These are phyloP conservation scores for Nematocida parisii DNA, from an alignment of 371 early-diverging fungal species.

Conservation along the genomic window DNA sequence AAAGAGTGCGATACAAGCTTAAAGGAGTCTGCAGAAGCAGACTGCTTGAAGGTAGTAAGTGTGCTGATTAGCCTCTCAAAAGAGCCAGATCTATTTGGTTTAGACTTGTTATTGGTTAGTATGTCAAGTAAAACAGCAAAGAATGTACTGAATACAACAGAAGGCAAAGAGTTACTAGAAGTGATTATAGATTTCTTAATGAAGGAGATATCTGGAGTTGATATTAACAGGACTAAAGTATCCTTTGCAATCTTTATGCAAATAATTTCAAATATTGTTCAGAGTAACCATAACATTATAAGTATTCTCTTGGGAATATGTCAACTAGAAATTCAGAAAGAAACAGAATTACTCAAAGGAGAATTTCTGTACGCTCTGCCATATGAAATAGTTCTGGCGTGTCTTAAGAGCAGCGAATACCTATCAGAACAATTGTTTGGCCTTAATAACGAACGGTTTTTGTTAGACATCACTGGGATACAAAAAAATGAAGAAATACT, in stretches of 20 bases:
- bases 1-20: neutral
- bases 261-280: slow-evolving; percentile 9
- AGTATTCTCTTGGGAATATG: slow-evolving; percentile 12
- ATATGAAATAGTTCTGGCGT: neutral
- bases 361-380: slow-evolving; percentile 40
- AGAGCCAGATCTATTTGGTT: slow-evolving; percentile 4
- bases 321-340: neutral
- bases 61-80: slow-evolving; percentile 8
- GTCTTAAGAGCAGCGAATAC: neutral
- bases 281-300: neutral
- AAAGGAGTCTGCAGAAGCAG: slow-evolving; percentile 4
- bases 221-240: neutral
- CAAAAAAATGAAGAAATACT: neutral
- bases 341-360: neutral
- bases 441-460: neutral
- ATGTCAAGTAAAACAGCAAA: slow-evolving; percentile 2
- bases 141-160: neutral
- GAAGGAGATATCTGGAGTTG: neutral
- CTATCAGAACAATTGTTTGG: slow-evolving; percentile 1
- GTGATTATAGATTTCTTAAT: slow-evolving; percentile 27
- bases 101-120: slow-evolving; percentile 30
- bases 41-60: slow-evolving; percentile 32
- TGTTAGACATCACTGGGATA: slow-evolving; percentile 7
- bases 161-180: slow-evolving; percentile 7
- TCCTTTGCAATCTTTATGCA: neutral